These are phyloP conservation scores for Nigrospora osmanthi DNA, from an alignment of 2,329 filamentous ascomycete species.

Conservation along the genomic window DNA sequence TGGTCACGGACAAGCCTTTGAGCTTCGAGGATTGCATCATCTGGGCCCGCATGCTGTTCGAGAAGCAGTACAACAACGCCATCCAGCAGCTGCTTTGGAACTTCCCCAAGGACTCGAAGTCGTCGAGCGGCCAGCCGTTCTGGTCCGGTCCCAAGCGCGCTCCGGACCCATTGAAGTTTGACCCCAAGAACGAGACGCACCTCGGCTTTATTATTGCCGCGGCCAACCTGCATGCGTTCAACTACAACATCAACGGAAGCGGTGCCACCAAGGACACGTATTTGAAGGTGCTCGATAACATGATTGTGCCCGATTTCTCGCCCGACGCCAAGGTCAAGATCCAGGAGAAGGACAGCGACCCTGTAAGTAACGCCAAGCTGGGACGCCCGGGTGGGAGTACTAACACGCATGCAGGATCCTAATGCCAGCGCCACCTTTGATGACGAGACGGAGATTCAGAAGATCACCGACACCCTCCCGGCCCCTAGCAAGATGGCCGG, in stretches of 20 bases:
- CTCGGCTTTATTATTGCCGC: conserved; percentile 81
- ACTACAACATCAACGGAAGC: conserved; percentile 92
- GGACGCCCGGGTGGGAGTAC: not conserved
- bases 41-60: conserved; percentile 90
- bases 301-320: conserved; percentile 92
- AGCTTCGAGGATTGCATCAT: conserved; percentile 94
- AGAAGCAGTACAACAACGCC: conserved; percentile 94
- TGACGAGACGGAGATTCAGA: conserved; percentile 68
- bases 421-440: conserved; percentile 62
- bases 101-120: conserved; percentile 90
- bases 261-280: conserved; percentile 65
- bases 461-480: conserved; percentile 66
- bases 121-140: conserved; percentile 83
- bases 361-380: conserved; percentile 39
- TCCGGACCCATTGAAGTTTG: conserved; percentile 84
- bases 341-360: conserved; percentile 90
- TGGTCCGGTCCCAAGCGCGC: conserved; percentile 99
- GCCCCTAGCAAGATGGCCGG: conserved; percentile 73
- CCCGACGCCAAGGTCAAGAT: conserved; percentile 92
- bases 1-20: conserved; percentile 85
- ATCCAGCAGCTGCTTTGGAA: conserved; percentile 94
- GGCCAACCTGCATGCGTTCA: conserved; percentile 92
- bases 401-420: conserved; percentile 52
- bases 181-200: conserved; percentile 76
- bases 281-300: conserved; percentile 72